These are phyloP conservation scores for Suhomyces prunicola DNA, from an alignment of 805 yeast species.

Conservation along the genomic window DNA sequence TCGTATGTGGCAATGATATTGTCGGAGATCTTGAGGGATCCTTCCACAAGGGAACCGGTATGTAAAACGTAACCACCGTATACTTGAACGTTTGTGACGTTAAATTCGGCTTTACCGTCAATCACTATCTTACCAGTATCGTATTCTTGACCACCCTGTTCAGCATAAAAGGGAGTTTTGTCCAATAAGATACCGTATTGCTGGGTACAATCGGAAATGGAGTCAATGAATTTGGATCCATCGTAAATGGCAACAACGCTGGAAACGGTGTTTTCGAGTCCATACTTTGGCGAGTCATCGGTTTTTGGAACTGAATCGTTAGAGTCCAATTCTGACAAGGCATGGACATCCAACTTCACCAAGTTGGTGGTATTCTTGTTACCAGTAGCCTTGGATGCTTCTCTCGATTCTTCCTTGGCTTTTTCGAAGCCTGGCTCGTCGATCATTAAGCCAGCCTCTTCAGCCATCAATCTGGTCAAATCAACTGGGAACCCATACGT, in stretches of 20 bases:
- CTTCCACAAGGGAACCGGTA: constrained; percentile 83
- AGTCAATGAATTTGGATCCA: constrained; percentile 58
- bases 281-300: constrained; percentile 78
- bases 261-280: constrained; percentile 64
- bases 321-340: constrained; percentile 66
- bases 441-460: constrained; percentile 89
- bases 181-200: constrained; percentile 83
- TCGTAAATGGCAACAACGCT: constrained; percentile 68
- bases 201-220: constrained; percentile 33
- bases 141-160: constrained; percentile 98
- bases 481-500: constrained; percentile 99
- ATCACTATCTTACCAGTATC: constrained; percentile 92
- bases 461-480: constrained; percentile 97
- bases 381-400: constrained; percentile 91
- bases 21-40: constrained; percentile 64
- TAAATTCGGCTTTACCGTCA: constrained; percentile 84
- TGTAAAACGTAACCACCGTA: constrained; percentile 96
- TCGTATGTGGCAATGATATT: constrained; percentile 82
- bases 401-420: constrained; percentile 85
- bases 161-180: constrained; percentile 94
- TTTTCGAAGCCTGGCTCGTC: constrained; percentile 90
- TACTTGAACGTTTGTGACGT: constrained; percentile 85
- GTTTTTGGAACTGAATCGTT: constrained; percentile 69
- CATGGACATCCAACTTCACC: constrained; percentile 87
- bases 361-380: constrained; percentile 52